Base-by-base conservation (phyloP, 2,329 filamentous ascomycete genomes). In the Monosporascus sp. region DNA sequence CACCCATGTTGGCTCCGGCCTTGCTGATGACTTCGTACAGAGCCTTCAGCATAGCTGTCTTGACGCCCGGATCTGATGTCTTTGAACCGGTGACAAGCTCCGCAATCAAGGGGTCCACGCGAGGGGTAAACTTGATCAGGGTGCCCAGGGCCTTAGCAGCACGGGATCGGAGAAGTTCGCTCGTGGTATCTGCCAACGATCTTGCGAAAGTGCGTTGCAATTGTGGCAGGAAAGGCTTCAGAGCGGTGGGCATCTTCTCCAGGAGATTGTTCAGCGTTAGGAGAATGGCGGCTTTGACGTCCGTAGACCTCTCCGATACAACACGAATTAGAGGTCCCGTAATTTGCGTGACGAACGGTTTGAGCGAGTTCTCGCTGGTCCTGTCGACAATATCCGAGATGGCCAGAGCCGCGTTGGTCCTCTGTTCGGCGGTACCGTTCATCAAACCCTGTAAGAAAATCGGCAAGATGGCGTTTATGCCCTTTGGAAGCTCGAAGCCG, bases 381-480 rank as follows among this genome's bases (percentile, higher is more conserved):
- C 94, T 86, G 73, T 97, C 94, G 59, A 97, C 88, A 60, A 99
- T 89, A 68, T 99, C 95, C 2, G 92, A 96, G 62, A 99, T 95
- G 53, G 90, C 94, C 58, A 97, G 79, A 46, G 95, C 94, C 54
- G 94, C 86, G 68, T 95, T 89, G 26, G 91, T 94, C 68, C 92
- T 84, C 74, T 99, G 94, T 5, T 99, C 94, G 17, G 89, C 78
- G 38, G 88, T 92, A 54, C 94, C 95, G 65, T 99, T 97, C 87
- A 99, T 96, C 60, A 99, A 80, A 72, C 94, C 94, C 69, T 99
- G 95, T 67, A 97, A 73, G 81, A 99, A 97, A 60, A 99, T 97
- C 2, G 95, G 94, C 56, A 99, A 75, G 59, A 99, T 87, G 58
- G 94, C 92, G 66, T 91, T 96, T 78, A 99, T 96, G 57, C 95